phyloP scores from a whole-genome alignment of 495 filamentous ascomycete species.

The Immersiella caudata region DNA sequence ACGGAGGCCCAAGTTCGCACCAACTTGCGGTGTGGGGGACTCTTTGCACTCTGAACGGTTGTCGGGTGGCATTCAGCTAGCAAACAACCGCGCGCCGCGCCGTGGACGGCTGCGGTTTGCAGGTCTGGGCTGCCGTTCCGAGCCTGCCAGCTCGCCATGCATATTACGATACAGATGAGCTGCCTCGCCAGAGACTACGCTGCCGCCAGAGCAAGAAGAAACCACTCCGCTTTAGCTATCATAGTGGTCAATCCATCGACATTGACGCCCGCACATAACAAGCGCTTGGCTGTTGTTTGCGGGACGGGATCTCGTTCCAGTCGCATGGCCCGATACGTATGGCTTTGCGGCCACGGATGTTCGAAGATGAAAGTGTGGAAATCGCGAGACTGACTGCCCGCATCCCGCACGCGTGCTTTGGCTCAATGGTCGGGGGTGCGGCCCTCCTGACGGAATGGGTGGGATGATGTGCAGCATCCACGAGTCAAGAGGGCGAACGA shows the following conservation, averaged over 20 bases:
- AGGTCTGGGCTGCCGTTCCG: neutral
- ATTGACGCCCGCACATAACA: neutral
- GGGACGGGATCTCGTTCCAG: neutral
- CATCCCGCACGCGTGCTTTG: conserved; percentile 15
- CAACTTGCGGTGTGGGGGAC: conserved; percentile 34
- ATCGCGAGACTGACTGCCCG: conserved; percentile 13
- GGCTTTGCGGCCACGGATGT: neutral
- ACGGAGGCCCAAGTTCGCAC: conserved; percentile 22
- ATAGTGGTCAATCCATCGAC: neutral
- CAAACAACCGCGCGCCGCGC: conserved; percentile 11
- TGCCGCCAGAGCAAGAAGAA: neutral
- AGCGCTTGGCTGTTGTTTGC: neutral
- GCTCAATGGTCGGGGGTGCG: neutral
- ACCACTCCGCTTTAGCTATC: neutral
- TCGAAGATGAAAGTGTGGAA: neutral
- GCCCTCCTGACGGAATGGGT: conserved; percentile 28
- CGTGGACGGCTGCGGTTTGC: neutral
- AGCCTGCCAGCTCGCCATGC: conserved; percentile 13
- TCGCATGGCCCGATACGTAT: neutral
- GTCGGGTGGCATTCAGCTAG: neutral
- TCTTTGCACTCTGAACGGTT: neutral
- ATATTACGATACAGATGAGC: neutral
- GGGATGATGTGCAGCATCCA: conserved; percentile 42
- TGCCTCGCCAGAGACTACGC: neutral
- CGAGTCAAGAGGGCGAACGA: conserved; percentile 39